Evolutionary conservation across 2,329 filamentous ascomycete species (phyloP).

Genomic region (Fusarium odoratissimum): DNA sequence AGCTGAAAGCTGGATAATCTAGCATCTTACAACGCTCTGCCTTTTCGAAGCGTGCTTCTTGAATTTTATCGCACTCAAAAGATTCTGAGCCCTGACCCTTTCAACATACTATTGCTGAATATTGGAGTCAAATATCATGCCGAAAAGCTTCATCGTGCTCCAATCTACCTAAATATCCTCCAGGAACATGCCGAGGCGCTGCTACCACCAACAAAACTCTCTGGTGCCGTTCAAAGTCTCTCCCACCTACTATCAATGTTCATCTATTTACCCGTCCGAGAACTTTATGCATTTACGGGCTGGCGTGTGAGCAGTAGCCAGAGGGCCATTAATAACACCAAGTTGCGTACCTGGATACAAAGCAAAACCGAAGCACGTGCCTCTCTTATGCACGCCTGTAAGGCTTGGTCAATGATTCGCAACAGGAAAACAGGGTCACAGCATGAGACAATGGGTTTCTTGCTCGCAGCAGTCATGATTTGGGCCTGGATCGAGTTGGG

Average conservation of each 20-base stretch:
- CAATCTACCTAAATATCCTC: not conserved
- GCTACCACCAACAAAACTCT: not conserved
- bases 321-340: not conserved
- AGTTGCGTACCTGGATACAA: not conserved
- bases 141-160: not conserved
- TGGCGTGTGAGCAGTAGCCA: not conserved
- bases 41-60: not conserved
- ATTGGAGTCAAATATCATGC: not conserved
- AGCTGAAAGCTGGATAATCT: not conserved
- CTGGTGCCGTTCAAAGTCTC: not conserved
- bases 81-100: not conserved
- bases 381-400: not conserved
- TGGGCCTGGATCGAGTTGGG: not conserved
- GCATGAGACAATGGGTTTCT: not conserved
- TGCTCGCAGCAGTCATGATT: not conserved
- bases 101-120: not conserved
- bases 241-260: not conserved
- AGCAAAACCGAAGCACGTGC: not conserved
- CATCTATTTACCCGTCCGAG: not conserved
- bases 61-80: not conserved
- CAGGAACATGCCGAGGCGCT: not conserved
- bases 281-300: not conserved
- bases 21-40: not conserved
- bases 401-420: not conserved
- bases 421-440: not conserved